phyloP scores from a whole-genome alignment of 2,329 filamentous ascomycete species.

The Colletotrichum sp. region DNA sequence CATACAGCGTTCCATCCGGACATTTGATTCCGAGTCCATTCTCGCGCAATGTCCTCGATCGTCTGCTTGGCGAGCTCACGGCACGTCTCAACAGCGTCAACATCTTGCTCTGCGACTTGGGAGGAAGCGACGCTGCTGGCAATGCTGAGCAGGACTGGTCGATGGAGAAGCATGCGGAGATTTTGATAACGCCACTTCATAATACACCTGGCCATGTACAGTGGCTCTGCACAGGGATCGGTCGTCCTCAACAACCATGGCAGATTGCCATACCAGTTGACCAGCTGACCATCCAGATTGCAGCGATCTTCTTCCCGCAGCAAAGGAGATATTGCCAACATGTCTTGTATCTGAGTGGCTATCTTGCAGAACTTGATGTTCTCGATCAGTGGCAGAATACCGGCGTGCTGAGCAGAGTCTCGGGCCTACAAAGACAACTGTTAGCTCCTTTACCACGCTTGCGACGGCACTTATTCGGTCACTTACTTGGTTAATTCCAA shows the following conservation, averaged over 20 bases:
- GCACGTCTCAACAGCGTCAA: conserved; percentile 71
- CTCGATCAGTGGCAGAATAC: conserved; percentile 74
- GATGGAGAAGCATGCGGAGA: conserved; percentile 76
- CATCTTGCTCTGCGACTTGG: conserved; percentile 64
- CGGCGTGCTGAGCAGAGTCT: conserved; percentile 64
- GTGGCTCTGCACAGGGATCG: conserved; percentile 72
- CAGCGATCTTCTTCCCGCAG: conserved; percentile 71
- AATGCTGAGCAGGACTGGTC: conserved; percentile 73
- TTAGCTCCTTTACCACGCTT: background rate
- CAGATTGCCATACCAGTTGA: conserved; percentile 75
- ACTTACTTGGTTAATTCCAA: conserved; percentile 46
- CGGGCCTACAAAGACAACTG: conserved; percentile 29
- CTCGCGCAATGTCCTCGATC: conserved; percentile 74
- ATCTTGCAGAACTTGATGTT: conserved; percentile 83
- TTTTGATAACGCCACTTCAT: conserved; percentile 88
- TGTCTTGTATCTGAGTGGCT: conserved; percentile 78
- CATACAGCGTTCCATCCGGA: conserved; percentile 83
- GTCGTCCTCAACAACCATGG: conserved; percentile 69
- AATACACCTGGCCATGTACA: conserved; percentile 73
- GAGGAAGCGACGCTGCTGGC: conserved; percentile 56
- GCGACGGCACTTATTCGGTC: background rate
- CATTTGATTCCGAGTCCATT: conserved; percentile 77
- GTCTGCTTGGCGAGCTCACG: conserved; percentile 72
- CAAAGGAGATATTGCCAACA: conserved; percentile 72
- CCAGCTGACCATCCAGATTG: conserved; percentile 69